A percentile compares a stretch with the other conserved stretches of the same genome.
Evolutionary conservation across 306 rosid genomes (phyloP).

Genomic region (Pyrus betulifolia): DNA sequence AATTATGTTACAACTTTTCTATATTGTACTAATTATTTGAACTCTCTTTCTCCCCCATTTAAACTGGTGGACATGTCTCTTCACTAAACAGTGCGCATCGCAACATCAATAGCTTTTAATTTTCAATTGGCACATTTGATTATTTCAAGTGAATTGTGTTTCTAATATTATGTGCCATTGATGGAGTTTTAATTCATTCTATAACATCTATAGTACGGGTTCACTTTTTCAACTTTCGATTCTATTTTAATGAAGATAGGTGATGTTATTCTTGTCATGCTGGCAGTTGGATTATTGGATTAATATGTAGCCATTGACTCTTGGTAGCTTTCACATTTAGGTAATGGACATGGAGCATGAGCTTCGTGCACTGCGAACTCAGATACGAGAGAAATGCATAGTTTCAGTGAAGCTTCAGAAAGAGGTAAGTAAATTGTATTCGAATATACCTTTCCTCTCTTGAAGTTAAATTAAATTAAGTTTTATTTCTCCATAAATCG

Average conservation of each 20-base stretch:
- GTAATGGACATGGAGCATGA: conserved; percentile 92
- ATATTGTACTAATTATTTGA: background rate
- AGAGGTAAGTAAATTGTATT: conserved; percentile 47
- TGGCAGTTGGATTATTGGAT: background rate
- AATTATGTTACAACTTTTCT: background rate
- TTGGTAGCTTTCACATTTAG: conserved; percentile 28
- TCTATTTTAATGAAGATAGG: background rate
- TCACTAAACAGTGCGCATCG: background rate
- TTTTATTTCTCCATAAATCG: background rate
- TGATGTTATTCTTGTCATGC: background rate
- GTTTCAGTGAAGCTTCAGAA: conserved; percentile 81
- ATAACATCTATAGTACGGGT: background rate
- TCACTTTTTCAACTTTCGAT: background rate
- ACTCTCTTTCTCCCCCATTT: background rate
- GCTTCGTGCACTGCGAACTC: conserved; percentile 78
- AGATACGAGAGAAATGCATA: conserved; percentile 73
- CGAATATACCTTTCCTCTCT: background rate
- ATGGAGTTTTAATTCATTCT: background rate
- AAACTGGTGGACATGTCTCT: background rate
- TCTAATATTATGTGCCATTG: background rate
- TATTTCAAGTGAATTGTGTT: background rate
- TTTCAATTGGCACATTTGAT: background rate
- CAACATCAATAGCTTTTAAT: background rate
- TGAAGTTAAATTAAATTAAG: background rate
- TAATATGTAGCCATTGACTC: background rate